Evolutionary conservation across 257 asterid species (phyloP), one percentile per base, ranked within the genome.

Genomic region (Solanum lignicaule): DNA sequence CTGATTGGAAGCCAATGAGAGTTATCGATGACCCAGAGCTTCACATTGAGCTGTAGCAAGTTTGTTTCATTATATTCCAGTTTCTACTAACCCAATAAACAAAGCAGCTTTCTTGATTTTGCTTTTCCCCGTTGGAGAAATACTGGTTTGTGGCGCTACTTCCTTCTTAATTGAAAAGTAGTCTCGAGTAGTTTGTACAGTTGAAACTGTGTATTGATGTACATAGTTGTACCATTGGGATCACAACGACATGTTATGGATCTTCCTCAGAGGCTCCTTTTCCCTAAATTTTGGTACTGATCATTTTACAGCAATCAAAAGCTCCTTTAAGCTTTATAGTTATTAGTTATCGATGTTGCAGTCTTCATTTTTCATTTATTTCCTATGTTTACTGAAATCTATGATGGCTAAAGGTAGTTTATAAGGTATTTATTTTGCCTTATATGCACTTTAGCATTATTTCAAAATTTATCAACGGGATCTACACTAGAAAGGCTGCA

Each of bases 1-100:
- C 96, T 9, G 95, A 94, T 38, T 94, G 96, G 98, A 94, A 91
- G 92, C 94, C 98, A 9, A 90, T 52, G 91, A 94, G 98, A 89
- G 95, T 96, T 25, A 74, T 91, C 33, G 96, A 93, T 88, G 89
- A 92, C 55, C 91, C 91, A 52, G 90, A 82, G 86, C 88, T 82
- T 82, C 46, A 82, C 71, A 82, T 82, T 31, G 86, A 82, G 1
- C 13, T 41, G 0, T 82, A 31, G 71, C 4, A 82, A 81, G 85
- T 81, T 46, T 55, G 69, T 10, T 82, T 15, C 35, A 1, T 27
- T 43, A 5, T 48, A 79, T 48, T 20, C 21, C 43, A 82, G 86
- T 32, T 29, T 10, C 71, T 48, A 31, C 3, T 18, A 82, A 48
- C 86, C 46, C 69, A 82, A 5, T 82, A 48, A 48, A 82, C 66